Evolutionary conservation across 179 eudicot genomes (phyloP), one percentile per base, ranked within the genome.

Genomic region (Beta lomatogona): DNA sequence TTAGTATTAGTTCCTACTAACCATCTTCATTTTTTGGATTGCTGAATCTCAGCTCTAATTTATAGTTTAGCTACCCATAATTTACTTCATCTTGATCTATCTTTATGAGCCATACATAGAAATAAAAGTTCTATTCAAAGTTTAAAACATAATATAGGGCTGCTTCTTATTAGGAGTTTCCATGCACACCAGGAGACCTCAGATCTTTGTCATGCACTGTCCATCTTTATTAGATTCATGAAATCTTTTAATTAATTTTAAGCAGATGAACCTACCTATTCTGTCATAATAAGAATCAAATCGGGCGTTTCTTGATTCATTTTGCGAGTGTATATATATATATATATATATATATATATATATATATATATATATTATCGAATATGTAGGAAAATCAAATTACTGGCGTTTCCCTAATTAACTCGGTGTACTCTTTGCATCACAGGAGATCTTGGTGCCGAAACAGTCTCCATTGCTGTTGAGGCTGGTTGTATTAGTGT

Each of bases 401-500:
- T n/a, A n/a, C n/a, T n/a, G n/a, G n/a, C n/a, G n/a, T n/a, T 10
- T 69, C 28, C 9, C 25, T 28, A 71, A 71, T 48, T 83, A 59
- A 80, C 70, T 67, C 60, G 80, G 68, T 69, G 77, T 75, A 52
- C 44, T 41, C 45, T 57, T 76, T 55, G 0, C 22, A 15, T 80
- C 31, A 44, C 89, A 87, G 89, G 83, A 84, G 14, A 59, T 73
- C 18, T 44, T 54, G 78, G 78, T 67, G 87, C 89, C 93, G 36
- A 94, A 89, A 86, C 89, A 80, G 66, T 91, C 94, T 18, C 91
- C 92, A 5, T 75, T 84, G 53, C 65, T 91, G 65, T 82, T 87
- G 78, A 89, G 93, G 89, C 84, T 86, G 80, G 54, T 91, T 64
- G 88, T 89, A 12, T 80, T 93, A 76, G 86, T 87, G 31, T 82